Base-by-base conservation (phyloP, 108 stramenopile species). In the Nitzschia sp. region DNA sequence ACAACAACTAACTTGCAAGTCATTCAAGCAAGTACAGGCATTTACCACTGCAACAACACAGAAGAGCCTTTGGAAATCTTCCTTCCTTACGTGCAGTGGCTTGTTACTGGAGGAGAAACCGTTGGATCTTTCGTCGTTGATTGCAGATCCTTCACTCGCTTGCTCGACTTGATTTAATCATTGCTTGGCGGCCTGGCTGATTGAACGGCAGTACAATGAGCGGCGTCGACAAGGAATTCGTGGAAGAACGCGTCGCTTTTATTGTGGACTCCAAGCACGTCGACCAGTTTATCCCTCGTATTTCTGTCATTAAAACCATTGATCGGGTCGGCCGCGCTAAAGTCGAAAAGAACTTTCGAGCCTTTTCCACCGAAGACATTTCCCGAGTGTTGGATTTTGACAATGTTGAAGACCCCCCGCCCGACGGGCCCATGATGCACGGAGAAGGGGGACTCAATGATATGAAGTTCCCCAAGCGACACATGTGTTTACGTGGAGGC, bases 351-450 rank as follows among this genome's bases (percentile, higher is more conserved):
- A 54, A 54, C 49, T 67, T 77, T 66, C 81, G 86, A 1, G 59
- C 71, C 11, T 84, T 88, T 56, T 54, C 70, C 45, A 59, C 73
- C 27, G 59, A 70, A 23, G 89, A 91, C 32, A 78, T 94, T n/a
- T 62, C 74, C 27, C 87, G 92, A 17, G 84, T 94, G 15, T 71
- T 94, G 71, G 92, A 94, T 59, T 90, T 78, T 68, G 70, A 84
- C 42, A 70, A 74, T 49, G 74, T 83, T 60, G 72, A 80, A 21
- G 85, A 85, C 62, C 78, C 86, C 26, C 89, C 87, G 2, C 69
- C 84, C 13, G 83, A 78, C 51, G 85, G 84, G 9, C 63, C 82
- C 49, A 68, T 90, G 71, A 83, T 84, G 82, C 80, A 88, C 54
- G 81, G 64, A 21, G 78, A 80, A 55, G 79, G 72, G 6, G 62